Conservation (phyloP, 2,329 filamentous ascomycete species). For the Reticulascus tulasneorum region DNA sequence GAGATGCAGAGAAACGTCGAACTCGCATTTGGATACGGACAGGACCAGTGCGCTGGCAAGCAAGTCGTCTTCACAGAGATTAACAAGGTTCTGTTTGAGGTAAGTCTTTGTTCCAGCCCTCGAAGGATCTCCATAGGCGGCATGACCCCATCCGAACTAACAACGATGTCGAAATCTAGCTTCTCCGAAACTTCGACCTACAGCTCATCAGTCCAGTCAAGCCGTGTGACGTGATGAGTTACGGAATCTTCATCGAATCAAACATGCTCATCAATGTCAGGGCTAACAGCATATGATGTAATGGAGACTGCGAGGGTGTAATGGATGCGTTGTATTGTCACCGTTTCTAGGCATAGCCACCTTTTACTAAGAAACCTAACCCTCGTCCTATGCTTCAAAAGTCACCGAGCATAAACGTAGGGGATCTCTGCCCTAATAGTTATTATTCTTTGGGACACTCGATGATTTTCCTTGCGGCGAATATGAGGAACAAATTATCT, state of each 20-base stretch:
- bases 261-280: slow-evolving; percentile 5
- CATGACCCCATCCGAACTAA: not conserved
- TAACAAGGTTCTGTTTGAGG: slow-evolving; percentile 33
- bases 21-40: slow-evolving; percentile 47
- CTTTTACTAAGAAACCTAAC: too few species aligned
- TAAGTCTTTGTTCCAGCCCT: too few species aligned
- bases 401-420: too few species aligned
- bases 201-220: slow-evolving; percentile 1
- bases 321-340: too few species aligned
- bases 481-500: too few species aligned
- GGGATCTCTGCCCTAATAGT: too few species aligned
- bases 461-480: too few species aligned
- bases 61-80: slow-evolving; percentile 51
- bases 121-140: too few species aligned
- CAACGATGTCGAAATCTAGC: not conserved
- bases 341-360: too few species aligned
- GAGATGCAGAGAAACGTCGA: slow-evolving; percentile 42
- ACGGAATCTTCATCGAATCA: slow-evolving; percentile 1
- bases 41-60: slow-evolving; percentile 42
- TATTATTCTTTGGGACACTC: too few species aligned
- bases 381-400: too few species aligned
- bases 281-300: not conserved
- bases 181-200: slow-evolving; percentile 8
- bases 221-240: not conserved
- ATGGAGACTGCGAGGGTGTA: too few species aligned